Evolutionary conservation across 208 protist species (phyloP).

Genomic region (Porcisia deanei): DNA sequence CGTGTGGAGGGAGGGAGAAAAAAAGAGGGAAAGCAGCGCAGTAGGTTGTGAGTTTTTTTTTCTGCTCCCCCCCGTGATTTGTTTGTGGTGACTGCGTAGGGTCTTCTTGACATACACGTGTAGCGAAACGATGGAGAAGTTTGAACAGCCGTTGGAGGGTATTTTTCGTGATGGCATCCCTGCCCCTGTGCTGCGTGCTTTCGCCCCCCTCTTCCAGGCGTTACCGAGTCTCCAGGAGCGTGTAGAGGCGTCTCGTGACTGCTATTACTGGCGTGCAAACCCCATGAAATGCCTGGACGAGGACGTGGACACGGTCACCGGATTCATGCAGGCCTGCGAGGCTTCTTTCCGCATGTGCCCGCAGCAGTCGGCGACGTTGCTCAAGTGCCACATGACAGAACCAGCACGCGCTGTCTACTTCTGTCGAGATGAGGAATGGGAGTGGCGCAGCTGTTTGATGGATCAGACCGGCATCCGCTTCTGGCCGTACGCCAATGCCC

Average conservation of each 20-base stretch:
- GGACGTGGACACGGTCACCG: slow-evolving; percentile 74
- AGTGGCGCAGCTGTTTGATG: slow-evolving; percentile 93
- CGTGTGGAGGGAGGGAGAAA: not conserved
- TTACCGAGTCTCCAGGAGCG: slow-evolving; percentile 78
- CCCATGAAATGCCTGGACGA: slow-evolving; percentile 86
- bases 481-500: slow-evolving; percentile 91
- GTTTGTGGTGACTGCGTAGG: not conserved
- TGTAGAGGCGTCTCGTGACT: slow-evolving; percentile 66
- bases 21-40: too few relatives aligned
- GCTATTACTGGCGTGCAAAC: slow-evolving; percentile 92
- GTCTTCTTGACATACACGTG: not conserved
- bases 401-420: slow-evolving; percentile 88
- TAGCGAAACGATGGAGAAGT: slow-evolving; percentile 68
- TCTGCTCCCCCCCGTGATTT: too few relatives aligned
- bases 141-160: slow-evolving; percentile 82
- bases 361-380: slow-evolving; percentile 87
- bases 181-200: slow-evolving; percentile 83
- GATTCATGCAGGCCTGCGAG: slow-evolving; percentile 89
- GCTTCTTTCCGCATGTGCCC: slow-evolving; percentile 89
- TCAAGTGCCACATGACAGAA: slow-evolving; percentile 94
- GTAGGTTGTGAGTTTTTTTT: not conserved
- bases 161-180: slow-evolving; percentile 93
- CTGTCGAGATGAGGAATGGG: slow-evolving; percentile 92
- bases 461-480: slow-evolving; percentile 90
- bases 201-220: slow-evolving; percentile 89